Percentiles rank a stretch among this genome's conserved stretches.
Conservation (phyloP, 108 stramenopile genomes). For the Skeletonema grethae region DNA sequence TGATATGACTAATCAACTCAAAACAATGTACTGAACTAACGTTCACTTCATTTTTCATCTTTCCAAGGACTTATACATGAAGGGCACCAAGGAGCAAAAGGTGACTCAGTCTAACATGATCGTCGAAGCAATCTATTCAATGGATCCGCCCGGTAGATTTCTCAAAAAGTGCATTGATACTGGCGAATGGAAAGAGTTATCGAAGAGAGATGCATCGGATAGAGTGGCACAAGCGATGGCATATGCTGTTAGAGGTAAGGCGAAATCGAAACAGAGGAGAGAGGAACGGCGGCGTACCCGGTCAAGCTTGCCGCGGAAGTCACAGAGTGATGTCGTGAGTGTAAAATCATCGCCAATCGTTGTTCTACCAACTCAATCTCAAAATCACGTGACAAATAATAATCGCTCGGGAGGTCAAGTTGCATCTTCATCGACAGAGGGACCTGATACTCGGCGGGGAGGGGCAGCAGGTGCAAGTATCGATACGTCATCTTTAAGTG, state of each 20-base stretch:
- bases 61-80: too few species aligned
- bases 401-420: background rate
- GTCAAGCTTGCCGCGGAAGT: background rate
- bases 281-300: background rate
- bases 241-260: background rate
- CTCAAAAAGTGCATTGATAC: too few species aligned
- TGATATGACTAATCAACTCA: too few species aligned
- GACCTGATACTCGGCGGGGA: background rate
- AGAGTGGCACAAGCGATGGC: background rate
- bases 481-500: background rate
- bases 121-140: background rate
- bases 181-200: too few species aligned
- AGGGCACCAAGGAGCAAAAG: too few species aligned
- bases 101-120: too few species aligned
- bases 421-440: background rate
- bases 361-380: background rate
- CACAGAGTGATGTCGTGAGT: background rate
- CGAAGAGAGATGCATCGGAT: too few species aligned
- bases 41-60: too few species aligned
- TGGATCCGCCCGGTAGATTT: background rate
- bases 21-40: too few species aligned
- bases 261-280: background rate
- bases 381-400: background rate
- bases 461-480: background rate
- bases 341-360: background rate